Conservation (phyloP, 2,329 filamentous ascomycete species). For the Monosporascus sp. region DNA sequence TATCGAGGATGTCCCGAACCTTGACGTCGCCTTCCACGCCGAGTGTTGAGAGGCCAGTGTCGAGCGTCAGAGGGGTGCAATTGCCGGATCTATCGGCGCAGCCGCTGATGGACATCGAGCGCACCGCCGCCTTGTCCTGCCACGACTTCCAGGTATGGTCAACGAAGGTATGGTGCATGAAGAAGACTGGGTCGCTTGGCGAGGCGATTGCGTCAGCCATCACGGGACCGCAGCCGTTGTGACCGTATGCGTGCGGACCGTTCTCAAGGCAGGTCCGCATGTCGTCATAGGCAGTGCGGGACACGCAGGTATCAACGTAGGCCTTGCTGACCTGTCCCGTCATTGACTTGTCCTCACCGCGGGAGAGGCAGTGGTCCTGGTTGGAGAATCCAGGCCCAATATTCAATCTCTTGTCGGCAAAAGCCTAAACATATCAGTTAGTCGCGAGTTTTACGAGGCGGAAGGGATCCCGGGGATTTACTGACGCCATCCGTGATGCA, state of each 20-base stretch:
- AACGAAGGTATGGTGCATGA: slow-evolving; percentile 28
- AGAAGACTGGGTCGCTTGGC: slow-evolving; percentile 26
- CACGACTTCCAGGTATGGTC: slow-evolving; percentile 25
- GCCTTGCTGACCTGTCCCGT: slow-evolving; percentile 1
- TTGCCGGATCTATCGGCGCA: slow-evolving; percentile 12
- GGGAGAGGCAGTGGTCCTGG: slow-evolving; percentile 7
- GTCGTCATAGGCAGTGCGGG: slow-evolving; percentile 4
- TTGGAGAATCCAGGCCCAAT: slow-evolving; percentile 12
- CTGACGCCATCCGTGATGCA: slow-evolving; percentile 23
- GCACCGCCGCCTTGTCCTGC: slow-evolving; percentile 17
- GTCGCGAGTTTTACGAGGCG: neutral
- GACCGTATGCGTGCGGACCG: slow-evolving; percentile 27
- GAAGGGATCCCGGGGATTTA: neutral
- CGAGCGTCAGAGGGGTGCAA: slow-evolving; percentile 23
- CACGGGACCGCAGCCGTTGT: slow-evolving; percentile 26
- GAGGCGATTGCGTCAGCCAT: slow-evolving; percentile 28
- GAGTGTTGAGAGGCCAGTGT: slow-evolving; percentile 21
- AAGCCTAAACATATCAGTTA: slow-evolving; percentile 11
- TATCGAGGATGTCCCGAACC: slow-evolving; percentile 20
- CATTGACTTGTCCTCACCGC: neutral
- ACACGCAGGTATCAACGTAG: slow-evolving; percentile 8
- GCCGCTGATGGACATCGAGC: slow-evolving; percentile 22
- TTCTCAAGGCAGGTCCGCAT: slow-evolving; percentile 8
- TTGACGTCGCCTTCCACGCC: slow-evolving; percentile 21
- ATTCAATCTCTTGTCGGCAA: slow-evolving; percentile 14